These are phyloP conservation scores for Psilocybe sp. DNA, from an alignment of 768 basidiomycete genomes.

Conservation along the genomic window DNA sequence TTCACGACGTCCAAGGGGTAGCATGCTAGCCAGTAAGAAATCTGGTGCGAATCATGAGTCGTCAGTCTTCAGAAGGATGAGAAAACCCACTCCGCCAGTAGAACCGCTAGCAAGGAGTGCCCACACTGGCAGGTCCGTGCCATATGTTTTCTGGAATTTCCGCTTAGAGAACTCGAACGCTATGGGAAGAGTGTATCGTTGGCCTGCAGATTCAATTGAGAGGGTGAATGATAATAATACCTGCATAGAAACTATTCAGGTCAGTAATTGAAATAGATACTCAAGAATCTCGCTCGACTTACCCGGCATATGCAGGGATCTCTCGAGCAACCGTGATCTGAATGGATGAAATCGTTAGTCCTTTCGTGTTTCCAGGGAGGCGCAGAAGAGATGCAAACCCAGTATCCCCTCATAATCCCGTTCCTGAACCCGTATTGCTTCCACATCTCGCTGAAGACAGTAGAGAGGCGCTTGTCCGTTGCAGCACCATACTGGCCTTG, in stretches of 20 bases:
- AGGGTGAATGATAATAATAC: slow-evolving; percentile 27
- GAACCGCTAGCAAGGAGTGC: slow-evolving; percentile 80
- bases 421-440: slow-evolving; percentile 76
- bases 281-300: slow-evolving; percentile 20
- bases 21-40: slow-evolving; percentile 92
- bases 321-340: slow-evolving; percentile 90
- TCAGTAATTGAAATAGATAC: neutral
- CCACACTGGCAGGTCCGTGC: slow-evolving; percentile 76
- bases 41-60: too few relatives aligned
- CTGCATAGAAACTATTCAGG: slow-evolving; percentile 60
- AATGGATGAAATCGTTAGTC: neutral
- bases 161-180: slow-evolving; percentile 92
- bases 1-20: slow-evolving; percentile 96
- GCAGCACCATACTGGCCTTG: slow-evolving; percentile 89
- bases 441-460: slow-evolving; percentile 83
- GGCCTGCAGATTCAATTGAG: neutral
- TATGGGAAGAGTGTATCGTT: slow-evolving; percentile 21
- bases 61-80: neutral
- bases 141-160: slow-evolving; percentile 61
- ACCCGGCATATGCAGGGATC: slow-evolving; percentile 96
- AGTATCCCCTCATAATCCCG: slow-evolving; percentile 96
- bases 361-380: neutral
- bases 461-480: slow-evolving; percentile 73
- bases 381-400: slow-evolving; percentile 51
- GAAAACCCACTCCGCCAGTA: slow-evolving; percentile 69